Percentiles rank a stretch among this genome's conserved stretches.
These are phyloP conservation scores for Geoglossum glabrum DNA, from an alignment of 495 filamentous ascomycete genomes.

Conservation along the genomic window DNA sequence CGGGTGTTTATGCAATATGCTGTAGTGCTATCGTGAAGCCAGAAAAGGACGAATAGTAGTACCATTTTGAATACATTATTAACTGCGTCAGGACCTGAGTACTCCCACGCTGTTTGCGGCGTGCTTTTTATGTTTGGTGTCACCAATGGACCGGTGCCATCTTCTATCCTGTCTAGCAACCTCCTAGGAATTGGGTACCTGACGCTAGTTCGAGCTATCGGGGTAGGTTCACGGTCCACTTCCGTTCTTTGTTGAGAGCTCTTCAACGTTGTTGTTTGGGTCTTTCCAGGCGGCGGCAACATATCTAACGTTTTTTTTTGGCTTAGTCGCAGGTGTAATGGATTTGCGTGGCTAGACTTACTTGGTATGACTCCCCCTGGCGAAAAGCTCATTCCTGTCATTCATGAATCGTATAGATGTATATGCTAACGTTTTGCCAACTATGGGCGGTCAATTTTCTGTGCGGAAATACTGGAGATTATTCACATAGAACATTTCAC, in stretches of 20 bases:
- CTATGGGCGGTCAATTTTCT: slow-evolving; percentile 22
- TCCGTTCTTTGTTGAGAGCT: slow-evolving; percentile 14
- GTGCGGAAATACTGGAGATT: background rate
- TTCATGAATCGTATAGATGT: slow-evolving; percentile 69
- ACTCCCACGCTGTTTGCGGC: too few relatives aligned
- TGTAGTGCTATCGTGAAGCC: too few relatives aligned
- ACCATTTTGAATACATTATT: too few relatives aligned
- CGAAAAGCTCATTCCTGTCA: slow-evolving; percentile 53
- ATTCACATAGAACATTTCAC: slow-evolving; percentile 5
- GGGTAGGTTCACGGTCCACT: background rate
- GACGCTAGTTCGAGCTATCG: background rate
- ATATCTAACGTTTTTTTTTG: slow-evolving; percentile 21
- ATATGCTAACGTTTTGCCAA: slow-evolving; percentile 83
- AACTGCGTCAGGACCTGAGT: too few relatives aligned
- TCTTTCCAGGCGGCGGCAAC: slow-evolving; percentile 38
- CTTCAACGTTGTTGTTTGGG: slow-evolving; percentile 35
- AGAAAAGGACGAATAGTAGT: too few relatives aligned
- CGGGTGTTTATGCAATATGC: too few relatives aligned
- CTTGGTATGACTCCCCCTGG: slow-evolving; percentile 93
- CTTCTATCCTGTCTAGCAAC: too few relatives aligned
- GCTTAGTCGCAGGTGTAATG: background rate
- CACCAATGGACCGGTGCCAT: too few relatives aligned
- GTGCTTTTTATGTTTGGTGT: too few relatives aligned
- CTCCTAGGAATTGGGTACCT: background rate
- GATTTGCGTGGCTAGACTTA: slow-evolving; percentile 21